phyloP scores from a whole-genome alignment of 805 yeast species.

The Isabelozyma rhagii region DNA sequence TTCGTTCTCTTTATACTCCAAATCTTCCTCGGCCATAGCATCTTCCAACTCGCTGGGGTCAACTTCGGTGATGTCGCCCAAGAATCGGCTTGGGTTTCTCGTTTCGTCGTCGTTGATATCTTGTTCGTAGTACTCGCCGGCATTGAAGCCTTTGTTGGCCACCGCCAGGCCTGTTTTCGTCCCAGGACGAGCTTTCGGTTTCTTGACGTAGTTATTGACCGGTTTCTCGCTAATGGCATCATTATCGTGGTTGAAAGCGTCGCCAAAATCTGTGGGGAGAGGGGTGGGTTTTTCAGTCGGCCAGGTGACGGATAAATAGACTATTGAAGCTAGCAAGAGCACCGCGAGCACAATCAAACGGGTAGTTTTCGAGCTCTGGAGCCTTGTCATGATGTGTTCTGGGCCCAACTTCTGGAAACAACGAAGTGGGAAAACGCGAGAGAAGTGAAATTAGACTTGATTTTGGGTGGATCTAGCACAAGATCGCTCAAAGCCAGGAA shows the following conservation, averaged over 20 bases:
- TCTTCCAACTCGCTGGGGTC: conserved; percentile 14
- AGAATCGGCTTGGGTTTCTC: conserved; percentile 13
- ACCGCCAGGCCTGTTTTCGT: too few relatives aligned
- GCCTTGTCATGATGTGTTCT: conserved; percentile 4
- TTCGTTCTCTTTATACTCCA: conserved; percentile 5
- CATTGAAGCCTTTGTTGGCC: not conserved
- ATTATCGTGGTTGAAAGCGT: not conserved
- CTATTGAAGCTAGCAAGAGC: not conserved
- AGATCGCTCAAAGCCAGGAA: too few relatives aligned
- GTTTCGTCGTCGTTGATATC: conserved; percentile 3
- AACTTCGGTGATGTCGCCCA: conserved; percentile 19
- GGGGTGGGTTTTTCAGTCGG: not conserved
- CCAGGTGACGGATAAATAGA: not conserved
- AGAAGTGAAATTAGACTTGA: too few relatives aligned
- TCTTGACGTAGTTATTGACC: too few relatives aligned
- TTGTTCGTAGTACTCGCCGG: conserved; percentile 1
- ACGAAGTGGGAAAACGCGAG: too few relatives aligned
- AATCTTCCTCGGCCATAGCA: conserved; percentile 12
- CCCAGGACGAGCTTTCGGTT: too few relatives aligned
- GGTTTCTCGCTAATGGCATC: not conserved
- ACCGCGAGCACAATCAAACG: conserved; percentile 1
- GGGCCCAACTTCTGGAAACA: not conserved
- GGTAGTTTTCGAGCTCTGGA: conserved; percentile 3
- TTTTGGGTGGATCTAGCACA: too few relatives aligned
- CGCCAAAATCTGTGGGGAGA: not conserved